Evolutionary conservation across 2,329 filamentous ascomycete genomes (phyloP), one percentile per base, ranked within the genome.

Genomic region (Stachybotrys echinatus): DNA sequence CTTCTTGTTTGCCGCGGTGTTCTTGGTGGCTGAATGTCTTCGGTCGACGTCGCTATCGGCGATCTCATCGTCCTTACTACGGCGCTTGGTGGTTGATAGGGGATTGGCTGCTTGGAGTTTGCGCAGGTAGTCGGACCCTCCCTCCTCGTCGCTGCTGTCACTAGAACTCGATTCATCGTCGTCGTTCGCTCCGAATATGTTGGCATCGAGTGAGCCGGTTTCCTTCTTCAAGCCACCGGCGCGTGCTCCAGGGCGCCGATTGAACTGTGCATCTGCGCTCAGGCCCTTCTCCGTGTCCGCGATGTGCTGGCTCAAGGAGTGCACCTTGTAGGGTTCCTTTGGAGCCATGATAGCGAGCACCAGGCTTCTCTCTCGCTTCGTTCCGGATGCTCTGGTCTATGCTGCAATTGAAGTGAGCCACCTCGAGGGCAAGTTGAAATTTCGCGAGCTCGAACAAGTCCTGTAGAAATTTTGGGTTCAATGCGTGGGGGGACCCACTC

Each of bases 41-140:
- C 65, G 65, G 52, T 72, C 70, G 57, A 56, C 65, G 56, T 73
- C 69, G 57, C 70, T 73, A 50, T 73, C 70, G 58, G 69, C 68
- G 51, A 73, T 71, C 53, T 72, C 70, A 20, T 69, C 65, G 42
- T 64, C 52, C 54, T 66, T 65, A 60, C 55, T 61, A 51, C 59
- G 63, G 48, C 60, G 56, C 50, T 60, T 62, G 48, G 62, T 34
- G 50, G 55, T 43, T 45, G 52, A 45, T 38, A 47, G 42, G 48
- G 48, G 45, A 50, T 48, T 39, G 38, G 54, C 42, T 43, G 54
- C 52, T 38, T 47, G 49, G 37, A 70, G 60, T 51, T 68, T 70
- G 47, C 62, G 64, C 45, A 69, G 53, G 27, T 72, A 65, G 37
- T 65, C 57, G 18, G 53, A 50, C 38, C 60, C 55, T 19, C 51